These are phyloP conservation scores for Allium fistulosum DNA, from an alignment of 106 monocot species.

Conservation along the genomic window DNA sequence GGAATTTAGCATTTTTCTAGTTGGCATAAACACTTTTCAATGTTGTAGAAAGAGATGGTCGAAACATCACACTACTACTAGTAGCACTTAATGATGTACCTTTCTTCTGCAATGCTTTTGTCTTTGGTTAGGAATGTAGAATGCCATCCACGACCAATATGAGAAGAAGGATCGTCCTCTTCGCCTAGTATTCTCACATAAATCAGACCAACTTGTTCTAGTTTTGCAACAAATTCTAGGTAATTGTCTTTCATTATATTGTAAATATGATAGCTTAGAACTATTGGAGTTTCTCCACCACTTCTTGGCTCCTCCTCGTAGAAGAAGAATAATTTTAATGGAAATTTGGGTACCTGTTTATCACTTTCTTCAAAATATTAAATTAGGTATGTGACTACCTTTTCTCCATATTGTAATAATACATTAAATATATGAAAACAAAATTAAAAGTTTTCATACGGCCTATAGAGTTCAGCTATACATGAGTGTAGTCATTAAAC, in stretches of 20 bases:
- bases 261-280: conserved; percentile 70
- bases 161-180: conserved; percentile 80
- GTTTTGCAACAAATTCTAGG: conserved; percentile 67
- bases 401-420: too few relatives aligned
- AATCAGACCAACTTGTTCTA: conserved; percentile 67
- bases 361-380: too few relatives aligned
- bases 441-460: too few relatives aligned
- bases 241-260: conserved; percentile 55
- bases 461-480: too few relatives aligned
- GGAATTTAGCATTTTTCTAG: too few relatives aligned
- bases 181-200: conserved; percentile 55
- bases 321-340: conserved; percentile 81
- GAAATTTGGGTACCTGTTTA: conserved; percentile 61
- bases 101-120: conserved; percentile 65
- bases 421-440: too few relatives aligned
- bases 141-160: conserved; percentile 87
- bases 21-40: too few relatives aligned
- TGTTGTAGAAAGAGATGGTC: neutral
- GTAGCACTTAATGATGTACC: conserved; percentile 23
- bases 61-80: neutral
- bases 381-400: too few relatives aligned
- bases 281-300: conserved; percentile 93
- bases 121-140: conserved; percentile 86
- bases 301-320: conserved; percentile 74
- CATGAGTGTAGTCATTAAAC: too few relatives aligned